Evolutionary conservation across 1,284 basidiomycete species (phyloP).

Genomic region (Sporisorium exsertum): DNA sequence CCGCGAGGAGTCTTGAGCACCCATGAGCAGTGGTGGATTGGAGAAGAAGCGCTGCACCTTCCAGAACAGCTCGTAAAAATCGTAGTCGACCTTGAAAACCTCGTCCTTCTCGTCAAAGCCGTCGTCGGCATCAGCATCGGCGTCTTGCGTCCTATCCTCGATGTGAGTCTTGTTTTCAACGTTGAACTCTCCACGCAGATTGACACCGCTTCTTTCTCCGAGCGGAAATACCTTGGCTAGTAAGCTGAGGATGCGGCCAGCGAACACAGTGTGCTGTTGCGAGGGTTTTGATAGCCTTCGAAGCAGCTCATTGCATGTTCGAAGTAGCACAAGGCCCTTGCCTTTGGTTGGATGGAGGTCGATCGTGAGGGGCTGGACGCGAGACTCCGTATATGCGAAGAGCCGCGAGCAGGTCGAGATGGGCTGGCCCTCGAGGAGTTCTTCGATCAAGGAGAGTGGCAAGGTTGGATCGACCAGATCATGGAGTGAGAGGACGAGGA

Average conservation of each 20-base stretch:
- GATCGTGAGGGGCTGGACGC: conserved; percentile 53
- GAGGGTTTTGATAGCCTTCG: conserved; percentile 85
- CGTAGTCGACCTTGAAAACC: conserved; percentile 37
- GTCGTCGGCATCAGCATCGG: conserved; percentile 17
- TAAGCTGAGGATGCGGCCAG: conserved; percentile 86
- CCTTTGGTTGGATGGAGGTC: conserved; percentile 83
- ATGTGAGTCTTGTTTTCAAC: conserved; percentile 74
- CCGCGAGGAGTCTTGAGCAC: conserved; percentile 15
- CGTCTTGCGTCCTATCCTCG: conserved; percentile 36
- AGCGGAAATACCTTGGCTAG: conserved; percentile 85
- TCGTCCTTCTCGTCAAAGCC: conserved; percentile 40
- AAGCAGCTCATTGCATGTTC: conserved; percentile 86
- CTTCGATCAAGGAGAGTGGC: conserved; percentile 54
- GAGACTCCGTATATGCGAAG: conserved; percentile 55
- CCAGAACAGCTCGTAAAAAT: conserved; percentile 65
- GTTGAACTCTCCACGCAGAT: conserved; percentile 81
- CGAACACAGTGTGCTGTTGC: conserved; percentile 80
- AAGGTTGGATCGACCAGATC: conserved; percentile 52
- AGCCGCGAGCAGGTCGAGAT: conserved; percentile 52
- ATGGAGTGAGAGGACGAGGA: conserved; percentile 41
- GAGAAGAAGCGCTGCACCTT: conserved; percentile 61
- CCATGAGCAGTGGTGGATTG: conserved; percentile 58
- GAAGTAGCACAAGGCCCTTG: conserved; percentile 84
- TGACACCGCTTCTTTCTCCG: conserved; percentile 88
- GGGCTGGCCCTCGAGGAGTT: conserved; percentile 55